Base-by-base conservation (phyloP, 495 filamentous ascomycete species). In the Lasiosphaeriaceae sp. region DNA sequence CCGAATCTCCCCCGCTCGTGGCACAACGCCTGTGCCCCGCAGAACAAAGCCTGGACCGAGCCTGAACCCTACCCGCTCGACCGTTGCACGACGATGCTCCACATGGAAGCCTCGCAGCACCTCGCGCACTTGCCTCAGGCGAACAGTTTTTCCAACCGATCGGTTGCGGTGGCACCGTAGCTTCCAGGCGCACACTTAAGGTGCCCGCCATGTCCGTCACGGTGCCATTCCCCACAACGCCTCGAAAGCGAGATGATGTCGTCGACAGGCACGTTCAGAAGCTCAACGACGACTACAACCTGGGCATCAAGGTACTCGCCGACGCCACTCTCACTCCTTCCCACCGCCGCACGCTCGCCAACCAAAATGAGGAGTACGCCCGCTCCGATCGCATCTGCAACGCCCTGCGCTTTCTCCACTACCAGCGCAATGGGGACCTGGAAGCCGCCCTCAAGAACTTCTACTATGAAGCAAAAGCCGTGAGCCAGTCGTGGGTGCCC, bases 271-370 rank as follows among this genome's bases (percentile, higher is more conserved):
- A 59, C 9, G 34, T 71, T 26, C 34, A 49, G 2, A 7, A 29
- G 0, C 45, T 71, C 3, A 70, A 71, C 37, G n/a, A 17, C 31
- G 54, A 68, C 17, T 71, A 68, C 11, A 41, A 31, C 9, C 53
- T 71, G 4, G 62, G 46, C 7, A 44, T 69, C 22, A 11, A 54
- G 39, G 14, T 63, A 9, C 57, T 31, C 4, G 26, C 66, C 26
- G 59, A 67, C 37, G 47, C 41, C 17, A 56, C 19, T 47, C 55
- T 66, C 9, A 63, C 61, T 6, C 63, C 59, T 0, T n/a, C 39
- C 3, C 41, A 35, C 1, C 58, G 66, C 16, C 52, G 54, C 39
- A 8, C 63, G n/a, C 47, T 60, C 4, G 43, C 54, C 9, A n/a
- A 21, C 1, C 2, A 58, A 9, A 21, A 67, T 45, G 39, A 61